Evolutionary conservation across 1,284 basidiomycete species (phyloP), one percentile per base, ranked within the genome.

Genomic region (Schizopora paradoxa): DNA sequence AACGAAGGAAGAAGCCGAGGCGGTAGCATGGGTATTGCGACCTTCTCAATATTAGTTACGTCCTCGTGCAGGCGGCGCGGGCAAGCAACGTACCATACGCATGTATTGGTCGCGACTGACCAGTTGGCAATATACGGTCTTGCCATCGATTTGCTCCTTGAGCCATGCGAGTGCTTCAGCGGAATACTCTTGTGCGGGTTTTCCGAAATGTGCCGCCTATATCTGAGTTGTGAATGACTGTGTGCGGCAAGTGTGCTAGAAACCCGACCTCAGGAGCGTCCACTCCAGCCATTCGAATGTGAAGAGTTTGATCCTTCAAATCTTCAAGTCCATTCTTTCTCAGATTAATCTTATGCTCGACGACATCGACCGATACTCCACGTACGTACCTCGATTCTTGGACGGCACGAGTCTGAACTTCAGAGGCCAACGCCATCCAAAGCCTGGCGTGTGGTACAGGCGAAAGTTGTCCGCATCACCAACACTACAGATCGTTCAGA

Each of bases 261-360:
- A 36, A 13, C 45, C 59, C n/a, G 53, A 86, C 86, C 70, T 95
- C 92, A 0, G 92, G 92, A 1, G 92, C 92, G 61, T 96, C 92
- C 7, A 91, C 79, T 0, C 88, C 92, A 6, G 86, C 87, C 38
- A 95, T 77, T 19, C 92, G 79, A 36, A 96, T 81, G 56, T 86
- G 82, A 14, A 95, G 70, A 0, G 91, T 94, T 55, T 88, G 67
- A 51, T 83, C 76, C 59, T 77, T 84, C 41, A 91, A 67, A 1
- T 77, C 88, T 87, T 51, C 6, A n/a, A 6, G 38, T 14, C 14
- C 21, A 36, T n/a, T n/a, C n/a, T n/a, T n/a, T n/a, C n/a, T 29
- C 21, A 45, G 32, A 44, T 4, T 16, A 28, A 41, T 11, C 18
- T 25, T 21, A 41, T 36, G 23, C n/a, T 51, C 26, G 32, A 39